A percentile compares a stretch with the other conserved stretches of the same genome.
These are phyloP conservation scores for Venustampulla echinocandica DNA, from an alignment of 495 filamentous ascomycete species.

Conservation along the genomic window DNA sequence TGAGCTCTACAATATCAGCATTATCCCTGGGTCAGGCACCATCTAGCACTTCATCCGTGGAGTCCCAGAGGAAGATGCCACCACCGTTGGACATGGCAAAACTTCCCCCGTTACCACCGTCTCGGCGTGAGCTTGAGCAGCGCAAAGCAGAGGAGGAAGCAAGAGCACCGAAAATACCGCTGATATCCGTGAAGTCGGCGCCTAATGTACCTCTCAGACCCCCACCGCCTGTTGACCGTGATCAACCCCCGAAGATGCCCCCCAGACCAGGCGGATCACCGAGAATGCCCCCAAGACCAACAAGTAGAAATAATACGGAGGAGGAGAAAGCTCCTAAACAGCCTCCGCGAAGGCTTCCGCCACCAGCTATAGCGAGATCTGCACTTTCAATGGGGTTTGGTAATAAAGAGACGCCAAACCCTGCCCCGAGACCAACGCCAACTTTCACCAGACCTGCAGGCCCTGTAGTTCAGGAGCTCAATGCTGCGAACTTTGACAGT, in stretches of 20 bases:
- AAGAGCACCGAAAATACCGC: slow-evolving; percentile 8
- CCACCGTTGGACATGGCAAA: slow-evolving; percentile 40
- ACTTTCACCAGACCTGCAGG: neutral
- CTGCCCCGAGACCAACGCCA: slow-evolving; percentile 6
- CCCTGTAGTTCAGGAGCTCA: slow-evolving; percentile 15
- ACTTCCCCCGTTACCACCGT: slow-evolving; percentile 36
- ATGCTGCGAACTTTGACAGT: slow-evolving; percentile 13
- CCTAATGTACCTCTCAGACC: slow-evolving; percentile 13
- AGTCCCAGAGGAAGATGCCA: slow-evolving; percentile 32
- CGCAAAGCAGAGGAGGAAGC: slow-evolving; percentile 13
- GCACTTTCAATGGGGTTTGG: slow-evolving; percentile 19
- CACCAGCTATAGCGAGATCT: slow-evolving; percentile 6
- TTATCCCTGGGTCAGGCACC: slow-evolving; percentile 10
- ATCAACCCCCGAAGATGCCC: slow-evolving; percentile 17
- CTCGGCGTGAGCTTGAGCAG: slow-evolving; percentile 11
- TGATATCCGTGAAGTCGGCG: slow-evolving; percentile 14
- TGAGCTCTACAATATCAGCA: slow-evolving; percentile 16
- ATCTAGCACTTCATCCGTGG: slow-evolving; percentile 2
- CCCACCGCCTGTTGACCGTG: slow-evolving; percentile 12
- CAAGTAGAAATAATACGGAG: neutral
- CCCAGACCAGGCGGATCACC: slow-evolving; percentile 9
- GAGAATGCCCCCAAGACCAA: slow-evolving; percentile 5
- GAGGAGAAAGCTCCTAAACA: slow-evolving; percentile 4
- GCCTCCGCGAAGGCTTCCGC: slow-evolving; percentile 14
- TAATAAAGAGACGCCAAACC: slow-evolving; percentile 17